Evolutionary conservation across 2,329 filamentous ascomycete species (phyloP).

Genomic region (Microdochium trichocladiopsis): DNA sequence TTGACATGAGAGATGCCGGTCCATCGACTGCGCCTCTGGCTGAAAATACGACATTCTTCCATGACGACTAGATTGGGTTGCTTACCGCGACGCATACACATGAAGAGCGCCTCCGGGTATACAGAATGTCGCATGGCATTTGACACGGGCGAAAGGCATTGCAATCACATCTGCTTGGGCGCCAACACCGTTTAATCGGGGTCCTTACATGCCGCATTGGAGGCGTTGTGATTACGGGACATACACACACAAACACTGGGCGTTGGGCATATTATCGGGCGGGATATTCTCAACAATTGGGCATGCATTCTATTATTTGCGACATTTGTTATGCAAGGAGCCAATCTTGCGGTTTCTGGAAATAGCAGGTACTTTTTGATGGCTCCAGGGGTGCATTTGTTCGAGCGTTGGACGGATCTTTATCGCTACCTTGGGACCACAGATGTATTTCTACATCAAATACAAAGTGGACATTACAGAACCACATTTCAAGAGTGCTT

Average conservation of each 20-base stretch:
- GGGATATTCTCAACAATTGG: background rate
- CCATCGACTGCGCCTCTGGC: slow-evolving; percentile 46
- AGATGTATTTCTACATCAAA: background rate
- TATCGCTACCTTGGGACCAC: background rate
- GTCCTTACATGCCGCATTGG: background rate
- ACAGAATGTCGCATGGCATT: no score
- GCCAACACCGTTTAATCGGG: no score
- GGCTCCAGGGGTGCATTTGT: background rate
- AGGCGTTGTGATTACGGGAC: slow-evolving; percentile 1
- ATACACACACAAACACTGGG: background rate
- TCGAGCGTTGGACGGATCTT: background rate
- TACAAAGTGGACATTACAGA: no score
- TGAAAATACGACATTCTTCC: slow-evolving; percentile 42
- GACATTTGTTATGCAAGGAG: background rate
- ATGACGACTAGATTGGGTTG: slow-evolving; percentile 26
- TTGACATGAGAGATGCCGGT: slow-evolving; percentile 50
- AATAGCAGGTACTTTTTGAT: background rate
- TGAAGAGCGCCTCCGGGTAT: no score
- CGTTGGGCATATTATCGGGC: background rate
- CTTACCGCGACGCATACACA: background rate
- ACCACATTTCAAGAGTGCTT: no score
- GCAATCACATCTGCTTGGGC: no score
- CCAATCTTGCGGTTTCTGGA: background rate
- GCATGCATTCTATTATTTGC: background rate
- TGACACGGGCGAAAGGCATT: no score